These are phyloP conservation scores for Emergomyces pasteurianus DNA, from an alignment of 2,329 filamentous ascomycete genomes.

Conservation along the genomic window DNA sequence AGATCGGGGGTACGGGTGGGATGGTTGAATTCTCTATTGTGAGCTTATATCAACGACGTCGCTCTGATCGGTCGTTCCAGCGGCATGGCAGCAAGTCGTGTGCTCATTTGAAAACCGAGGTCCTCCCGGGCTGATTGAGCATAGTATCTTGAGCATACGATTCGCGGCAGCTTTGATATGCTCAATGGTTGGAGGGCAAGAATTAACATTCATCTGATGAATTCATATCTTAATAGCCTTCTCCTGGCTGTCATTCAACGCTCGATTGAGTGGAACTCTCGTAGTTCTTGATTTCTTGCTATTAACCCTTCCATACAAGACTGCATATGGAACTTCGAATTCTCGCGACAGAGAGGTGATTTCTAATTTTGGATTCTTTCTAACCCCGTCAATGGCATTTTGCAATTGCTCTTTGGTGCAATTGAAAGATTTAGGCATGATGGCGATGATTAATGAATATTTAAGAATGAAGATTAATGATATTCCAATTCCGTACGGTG, in stretches of 20 bases:
- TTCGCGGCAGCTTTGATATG: background rate
- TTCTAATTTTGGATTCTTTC: background rate
- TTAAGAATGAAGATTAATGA: background rate
- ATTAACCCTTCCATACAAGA: background rate
- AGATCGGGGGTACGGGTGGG: no score
- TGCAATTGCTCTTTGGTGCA: background rate
- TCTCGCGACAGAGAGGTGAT: background rate
- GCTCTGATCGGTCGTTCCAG: no score
- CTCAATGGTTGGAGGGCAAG: background rate
- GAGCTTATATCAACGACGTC: no score
- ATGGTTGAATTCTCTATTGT: no score
- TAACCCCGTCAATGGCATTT: background rate
- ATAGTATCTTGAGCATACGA: background rate
- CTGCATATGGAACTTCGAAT: background rate
- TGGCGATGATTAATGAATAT: background rate
- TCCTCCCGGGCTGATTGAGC: no score
- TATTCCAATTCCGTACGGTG: background rate
- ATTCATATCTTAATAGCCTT: background rate
- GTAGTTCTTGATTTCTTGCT: background rate
- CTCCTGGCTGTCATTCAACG: background rate
- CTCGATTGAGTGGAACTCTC: background rate
- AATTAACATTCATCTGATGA: background rate
- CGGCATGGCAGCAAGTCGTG: no score
- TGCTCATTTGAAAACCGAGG: no score
- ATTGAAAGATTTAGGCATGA: background rate